Base-by-base conservation (phyloP, 768 basidiomycete genomes). In the Lentinula lateritia region DNA sequence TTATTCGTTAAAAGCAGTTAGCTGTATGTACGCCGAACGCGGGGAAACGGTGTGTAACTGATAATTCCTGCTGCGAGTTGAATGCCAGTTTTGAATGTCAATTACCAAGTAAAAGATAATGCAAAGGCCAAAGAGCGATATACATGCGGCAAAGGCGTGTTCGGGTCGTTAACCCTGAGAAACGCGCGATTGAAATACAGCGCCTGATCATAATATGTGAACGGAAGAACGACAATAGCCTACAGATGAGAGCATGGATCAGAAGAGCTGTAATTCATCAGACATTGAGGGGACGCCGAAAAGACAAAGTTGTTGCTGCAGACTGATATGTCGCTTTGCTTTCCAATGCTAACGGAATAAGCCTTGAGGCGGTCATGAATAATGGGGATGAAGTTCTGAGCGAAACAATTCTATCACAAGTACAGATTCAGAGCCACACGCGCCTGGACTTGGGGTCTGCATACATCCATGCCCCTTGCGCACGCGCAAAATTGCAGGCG, bases 111-210 rank as follows among this genome's bases (percentile, higher is more conserved):
- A 45, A 18, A 45, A 45, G 15, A 16, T 12, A 38, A 53, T 8
- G 34, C 52, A 36, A 52, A 42, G 41, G 55, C 39, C 55, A 56
- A 43, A 56, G 41, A 56, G 55, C n/a, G 39, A 56, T 43, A 56
- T 28, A 54, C 55, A 56, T 56, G 55, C 55, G 20, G 55, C 23
- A 5, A 56, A 56, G 41, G 55, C 55, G 55, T 56, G 55, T 56
- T 43, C 15, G 18, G 43, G 12, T n/a, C 6, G 35, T 28, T 52
- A 34, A 52, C 15, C 50, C 50, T 52, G 50, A 6, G 35, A 52
- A 36, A 34, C 16, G 15, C 50, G 7, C 28, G 35, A 52, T 52
- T 35, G 7, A 8, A 48, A 48, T 48, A 6, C 16, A 18, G 15
- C 16, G 18, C 16, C 8, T 45, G 43, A 45, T 48, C 20, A 48